phyloP scores from a whole-genome alignment of 768 basidiomycete species.

The Strobilomyces dryophilus region DNA sequence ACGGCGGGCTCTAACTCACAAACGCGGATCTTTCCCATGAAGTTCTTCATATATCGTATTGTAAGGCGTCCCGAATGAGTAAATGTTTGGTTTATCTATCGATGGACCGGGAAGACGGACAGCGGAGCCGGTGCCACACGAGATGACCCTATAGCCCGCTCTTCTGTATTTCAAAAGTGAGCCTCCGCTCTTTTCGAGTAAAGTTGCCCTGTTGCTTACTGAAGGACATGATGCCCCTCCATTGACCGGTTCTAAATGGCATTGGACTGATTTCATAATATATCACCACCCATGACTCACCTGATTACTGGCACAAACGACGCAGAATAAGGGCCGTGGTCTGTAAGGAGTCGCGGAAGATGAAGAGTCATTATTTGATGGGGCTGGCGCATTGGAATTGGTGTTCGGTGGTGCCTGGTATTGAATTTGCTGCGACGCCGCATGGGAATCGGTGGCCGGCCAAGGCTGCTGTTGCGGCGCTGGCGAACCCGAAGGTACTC shows the following conservation, averaged over 20 bases:
- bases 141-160: conserved; percentile 88
- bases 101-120: conserved; percentile 95
- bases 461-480: conserved; percentile 24
- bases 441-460: conserved; percentile 15
- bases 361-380: conserved; percentile 1
- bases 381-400: neutral
- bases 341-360: conserved; percentile 41
- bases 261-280: conserved; percentile 8
- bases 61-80: conserved; percentile 95
- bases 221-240: conserved; percentile 91
- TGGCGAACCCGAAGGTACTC: conserved; percentile 36
- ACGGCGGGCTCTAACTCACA: conserved; percentile 50
- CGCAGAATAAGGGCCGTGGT: conserved; percentile 83
- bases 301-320: conserved; percentile 99
- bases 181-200: neutral
- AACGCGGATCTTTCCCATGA: conserved; percentile 68
- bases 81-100: conserved; percentile 97
- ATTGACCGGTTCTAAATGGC: conserved; percentile 84
- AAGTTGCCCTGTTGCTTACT: conserved; percentile 57
- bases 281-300: conserved; percentile 36
- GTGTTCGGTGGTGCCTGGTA: conserved; percentile 13
- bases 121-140: conserved; percentile 94
- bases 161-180: conserved; percentile 51
- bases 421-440: conserved; percentile 14
- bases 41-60: conserved; percentile 93